These are phyloP conservation scores for Paramecium primaurelia DNA, from an alignment of 73 alveolate species.

Conservation along the genomic window DNA sequence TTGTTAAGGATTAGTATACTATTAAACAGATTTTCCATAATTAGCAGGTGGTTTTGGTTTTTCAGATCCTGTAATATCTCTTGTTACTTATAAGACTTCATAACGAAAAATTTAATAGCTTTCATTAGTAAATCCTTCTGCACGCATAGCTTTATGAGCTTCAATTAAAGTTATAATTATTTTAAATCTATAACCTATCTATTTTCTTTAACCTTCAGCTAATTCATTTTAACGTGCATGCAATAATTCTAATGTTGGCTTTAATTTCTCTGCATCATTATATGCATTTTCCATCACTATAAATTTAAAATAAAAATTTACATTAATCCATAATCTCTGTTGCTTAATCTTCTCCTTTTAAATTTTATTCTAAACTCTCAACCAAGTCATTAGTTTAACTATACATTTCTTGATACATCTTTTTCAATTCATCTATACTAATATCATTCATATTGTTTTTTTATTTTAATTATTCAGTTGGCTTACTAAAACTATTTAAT, in stretches of 20 bases:
- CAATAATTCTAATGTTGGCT: background rate
- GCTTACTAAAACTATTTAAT: background rate
- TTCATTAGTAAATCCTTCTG: background rate
- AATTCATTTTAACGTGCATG: background rate
- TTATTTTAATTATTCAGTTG: constrained; percentile 4
- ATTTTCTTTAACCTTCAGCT: background rate
- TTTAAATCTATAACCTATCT: background rate
- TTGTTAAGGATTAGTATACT: background rate
- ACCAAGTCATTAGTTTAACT: background rate
- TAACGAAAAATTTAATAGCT: background rate
- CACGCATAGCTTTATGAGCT: background rate
- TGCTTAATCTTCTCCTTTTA: constrained; percentile 1
- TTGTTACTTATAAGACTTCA: background rate
- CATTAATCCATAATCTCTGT: background rate
- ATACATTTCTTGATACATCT: background rate
- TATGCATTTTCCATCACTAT: background rate
- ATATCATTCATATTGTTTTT: background rate
- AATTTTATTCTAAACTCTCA: background rate
- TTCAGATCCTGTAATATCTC: background rate
- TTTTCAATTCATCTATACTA: background rate
- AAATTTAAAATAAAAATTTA: background rate
- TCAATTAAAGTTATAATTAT: background rate
- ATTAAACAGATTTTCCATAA: background rate
- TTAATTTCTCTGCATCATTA: background rate
- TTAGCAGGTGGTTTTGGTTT: background rate